Percentiles rank a stretch among this genome's conserved stretches.
Evolutionary conservation across 345 rosid genomes (phyloP).

Genomic region (Lepidium sativum): DNA sequence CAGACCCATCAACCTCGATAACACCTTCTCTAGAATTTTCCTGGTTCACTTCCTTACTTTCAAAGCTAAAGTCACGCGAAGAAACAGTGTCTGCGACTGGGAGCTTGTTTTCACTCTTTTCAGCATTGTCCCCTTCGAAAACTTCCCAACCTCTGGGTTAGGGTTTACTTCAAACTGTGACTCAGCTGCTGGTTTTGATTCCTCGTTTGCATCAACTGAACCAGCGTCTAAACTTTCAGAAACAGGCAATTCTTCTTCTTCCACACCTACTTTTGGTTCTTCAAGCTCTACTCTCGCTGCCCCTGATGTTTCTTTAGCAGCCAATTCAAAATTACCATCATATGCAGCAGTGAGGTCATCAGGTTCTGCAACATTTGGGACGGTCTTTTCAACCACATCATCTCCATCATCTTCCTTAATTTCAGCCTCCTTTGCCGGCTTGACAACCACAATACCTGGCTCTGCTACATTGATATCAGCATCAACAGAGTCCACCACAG

Average conservation of each 20-base stretch:
- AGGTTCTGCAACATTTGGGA: slow-evolving; percentile 8
- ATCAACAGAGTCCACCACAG: slow-evolving; percentile 22
- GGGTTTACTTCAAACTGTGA: slow-evolving; percentile 25
- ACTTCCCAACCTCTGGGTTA: slow-evolving; percentile 21
- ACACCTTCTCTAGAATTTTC: slow-evolving; percentile 28
- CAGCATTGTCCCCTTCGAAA: slow-evolving; percentile 24
- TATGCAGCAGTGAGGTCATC: slow-evolving; percentile 21
- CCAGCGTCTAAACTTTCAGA: slow-evolving; percentile 13
- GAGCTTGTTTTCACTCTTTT: slow-evolving; percentile 25
- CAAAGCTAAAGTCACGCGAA: slow-evolving; percentile 23
- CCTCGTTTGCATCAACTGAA: slow-evolving; percentile 10
- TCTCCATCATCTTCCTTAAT: background rate
- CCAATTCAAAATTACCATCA: slow-evolving; percentile 23
- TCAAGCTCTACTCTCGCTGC: slow-evolving; percentile 10
- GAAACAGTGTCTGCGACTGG: slow-evolving; percentile 14
- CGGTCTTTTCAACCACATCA: slow-evolving; percentile 11
- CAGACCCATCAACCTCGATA: slow-evolving; percentile 35
- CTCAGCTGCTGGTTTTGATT: slow-evolving; percentile 17
- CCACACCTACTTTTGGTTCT: slow-evolving; percentile 12
- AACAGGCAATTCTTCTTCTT: slow-evolving; percentile 10
- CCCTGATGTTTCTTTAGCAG: slow-evolving; percentile 6
- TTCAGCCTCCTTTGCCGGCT: slow-evolving; percentile 11
- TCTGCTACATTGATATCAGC: slow-evolving; percentile 21
- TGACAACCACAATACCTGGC: slow-evolving; percentile 34
- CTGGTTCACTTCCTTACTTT: slow-evolving; percentile 34